Evolutionary conservation across 2,329 filamentous ascomycete species (phyloP).

Genomic region (Aspergillus sclerotialis): DNA sequence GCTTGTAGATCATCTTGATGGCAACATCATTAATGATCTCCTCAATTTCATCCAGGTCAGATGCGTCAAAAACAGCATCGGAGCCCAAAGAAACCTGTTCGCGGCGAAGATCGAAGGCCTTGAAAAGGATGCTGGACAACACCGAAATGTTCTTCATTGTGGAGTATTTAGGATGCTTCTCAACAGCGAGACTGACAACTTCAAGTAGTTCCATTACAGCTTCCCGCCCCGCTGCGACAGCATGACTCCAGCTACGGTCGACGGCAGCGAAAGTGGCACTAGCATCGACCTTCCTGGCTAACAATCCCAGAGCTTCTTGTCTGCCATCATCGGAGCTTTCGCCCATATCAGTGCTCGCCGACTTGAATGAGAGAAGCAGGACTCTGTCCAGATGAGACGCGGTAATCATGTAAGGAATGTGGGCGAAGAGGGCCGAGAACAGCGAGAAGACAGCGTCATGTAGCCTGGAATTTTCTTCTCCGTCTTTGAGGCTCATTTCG

Average conservation of each 20-base stretch:
- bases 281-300: slow-evolving; percentile 70
- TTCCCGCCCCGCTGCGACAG: slow-evolving; percentile 55
- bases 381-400: slow-evolving; percentile 65
- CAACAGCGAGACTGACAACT: slow-evolving; percentile 63
- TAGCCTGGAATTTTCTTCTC: slow-evolving; percentile 53
- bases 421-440: slow-evolving; percentile 69
- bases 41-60: slow-evolving; percentile 54
- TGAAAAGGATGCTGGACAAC: slow-evolving; percentile 57
- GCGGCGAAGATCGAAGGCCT: slow-evolving; percentile 45
- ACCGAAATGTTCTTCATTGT: slow-evolving; percentile 68
- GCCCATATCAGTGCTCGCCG: slow-evolving; percentile 57
- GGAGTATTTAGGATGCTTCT: slow-evolving; percentile 68
- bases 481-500: slow-evolving; percentile 51
- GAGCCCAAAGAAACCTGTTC: slow-evolving; percentile 26
- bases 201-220: slow-evolving; percentile 64
- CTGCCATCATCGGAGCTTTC: slow-evolving; percentile 59
- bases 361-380: slow-evolving; percentile 64
- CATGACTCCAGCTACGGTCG: slow-evolving; percentile 62
- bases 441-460: slow-evolving; percentile 80
- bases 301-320: slow-evolving; percentile 61
- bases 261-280: slow-evolving; percentile 69
- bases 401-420: slow-evolving; percentile 85
- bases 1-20: slow-evolving; percentile 89
- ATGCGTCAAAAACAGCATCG: slow-evolving; percentile 35
- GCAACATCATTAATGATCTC: slow-evolving; percentile 60